Base-by-base conservation (phyloP, 176 grass and related monocot genomes). In the Zoysia pacifica region DNA sequence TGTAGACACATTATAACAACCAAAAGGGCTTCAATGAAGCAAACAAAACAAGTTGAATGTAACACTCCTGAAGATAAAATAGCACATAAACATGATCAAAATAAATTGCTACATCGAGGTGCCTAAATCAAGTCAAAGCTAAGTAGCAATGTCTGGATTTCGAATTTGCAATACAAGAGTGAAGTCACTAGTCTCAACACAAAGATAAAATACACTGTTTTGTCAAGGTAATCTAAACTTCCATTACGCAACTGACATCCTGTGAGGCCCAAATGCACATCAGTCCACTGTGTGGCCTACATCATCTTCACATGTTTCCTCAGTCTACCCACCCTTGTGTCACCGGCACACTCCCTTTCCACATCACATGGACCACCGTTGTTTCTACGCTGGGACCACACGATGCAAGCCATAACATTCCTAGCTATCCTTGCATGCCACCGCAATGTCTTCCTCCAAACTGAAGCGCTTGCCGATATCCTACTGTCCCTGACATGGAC, bases 81-180 rank as follows among this genome's bases (percentile, higher is more conserved):
- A 69, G 6, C 11, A 20, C n/a, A 67, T n/a, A 37, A n/a, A 6
- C 69, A 63, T 47, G 72, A 28, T 71, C 16, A 36, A 20, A 15
- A 53, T 36, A 14, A 53, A 62, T 62, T 54, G 36, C 9, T 51
- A 68, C 2, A 50, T 12, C 42, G 62, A 61, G 51, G 36, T 45
- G 19, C 3, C 47, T 47, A 46, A 45, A 76, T 8, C 43, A 48
- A 69, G 37, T 12, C 37, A 45, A 52, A 60, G 51, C 51, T 16
- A 75, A 66, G 44, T 39, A 70, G 16, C n/a, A 84, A 51, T 40
- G 12, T 16, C 41, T 16, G 4, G 56, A 42, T 35, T 85, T n/a
- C 13, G 54, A 47, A 44, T 58, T 44, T 51, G 48, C 49, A 44
- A 5, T 7, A 67, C 0, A 39, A 83, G 28, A 79, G 1, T 65